Evolutionary conservation across 306 rosid species (phyloP), one percentile per base, ranked within the genome.

Genomic region (Ormosia semicastrata): DNA sequence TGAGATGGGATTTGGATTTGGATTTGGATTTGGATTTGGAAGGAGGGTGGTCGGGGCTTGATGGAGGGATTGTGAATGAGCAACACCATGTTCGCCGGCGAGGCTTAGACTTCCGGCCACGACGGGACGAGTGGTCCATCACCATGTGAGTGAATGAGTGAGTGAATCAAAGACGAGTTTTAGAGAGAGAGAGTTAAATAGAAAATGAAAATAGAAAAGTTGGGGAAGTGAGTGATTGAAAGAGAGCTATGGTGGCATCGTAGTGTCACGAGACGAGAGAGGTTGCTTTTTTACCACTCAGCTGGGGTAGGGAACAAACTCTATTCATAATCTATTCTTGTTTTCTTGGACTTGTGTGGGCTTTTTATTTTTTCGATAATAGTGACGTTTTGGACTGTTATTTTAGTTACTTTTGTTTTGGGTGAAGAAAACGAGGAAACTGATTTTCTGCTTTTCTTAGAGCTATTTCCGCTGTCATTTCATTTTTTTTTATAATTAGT

Each of bases 1-100:
- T 90, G 46, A 47, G 71, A 10, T 44, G 88, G 5, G 89, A 64
- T 39, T 89, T 92, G 32, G 90, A 59, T 39, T 13, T 57, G 85
- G 49, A 70, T 29, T 59, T n/a, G n/a, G n/a, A n/a, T n/a, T n/a
- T 37, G 60, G 56, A 74, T 9, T 10, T 49, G 54, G 47, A 39
- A 3, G 81, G 59, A 36, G 81, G 52, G 84, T 87, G 82, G 32
- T 92, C 97, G n/a, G 98, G 98, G 82, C 98, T 94, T 1, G 92
- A 80, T 5, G 98, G 98, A 0, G 98, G 98, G 2, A 85, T 90
- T 0, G 88, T 81, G 84, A 92, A 91, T 1, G 98, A 90, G 85
- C 98, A 94, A 44, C 98, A 94, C 98, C 97, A 94, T 36, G 97
- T 83, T 56, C 92, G 77, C 66, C 90, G 89, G 7, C 86, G 94